A percentile compares a stretch with the other conserved stretches of the same genome.
phyloP scores from a whole-genome alignment of 345 rosid species.

The Kernera saxatilis region DNA sequence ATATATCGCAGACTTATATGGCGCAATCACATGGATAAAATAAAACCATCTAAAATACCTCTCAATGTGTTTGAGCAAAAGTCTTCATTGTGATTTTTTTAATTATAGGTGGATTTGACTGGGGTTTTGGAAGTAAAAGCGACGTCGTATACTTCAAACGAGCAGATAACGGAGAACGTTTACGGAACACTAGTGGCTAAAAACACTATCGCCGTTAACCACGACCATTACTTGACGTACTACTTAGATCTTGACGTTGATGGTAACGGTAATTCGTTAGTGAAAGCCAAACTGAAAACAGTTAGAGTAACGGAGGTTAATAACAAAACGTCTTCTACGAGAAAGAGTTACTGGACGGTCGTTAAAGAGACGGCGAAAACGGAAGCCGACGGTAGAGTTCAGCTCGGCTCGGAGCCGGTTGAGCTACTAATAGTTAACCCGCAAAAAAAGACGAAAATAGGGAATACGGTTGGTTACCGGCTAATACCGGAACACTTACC shows the following conservation, averaged over 20 bases:
- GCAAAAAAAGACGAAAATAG: slow-evolving; percentile 49
- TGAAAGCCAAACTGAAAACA: slow-evolving; percentile 48
- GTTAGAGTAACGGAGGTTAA: slow-evolving; percentile 21
- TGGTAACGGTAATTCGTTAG: slow-evolving; percentile 61
- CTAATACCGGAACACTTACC: slow-evolving; percentile 46
- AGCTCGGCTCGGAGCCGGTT: slow-evolving; percentile 46
- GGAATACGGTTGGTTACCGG: slow-evolving; percentile 64
- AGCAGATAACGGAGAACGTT: slow-evolving; percentile 38
- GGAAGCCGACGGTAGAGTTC: slow-evolving; percentile 56
- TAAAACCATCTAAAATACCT: too few species aligned
- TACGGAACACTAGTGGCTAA: slow-evolving; percentile 61
- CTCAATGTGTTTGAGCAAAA: too few species aligned
- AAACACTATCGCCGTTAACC: slow-evolving; percentile 64
- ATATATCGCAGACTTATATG: too few species aligned
- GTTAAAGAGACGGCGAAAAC: slow-evolving; percentile 56
- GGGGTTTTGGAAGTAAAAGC: slow-evolving; percentile 63
- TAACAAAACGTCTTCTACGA: slow-evolving; percentile 26
- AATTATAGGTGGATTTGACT: slow-evolving; percentile 50
- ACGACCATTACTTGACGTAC: slow-evolving; percentile 73
- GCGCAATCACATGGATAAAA: too few species aligned
- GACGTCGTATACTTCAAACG: slow-evolving; percentile 38
- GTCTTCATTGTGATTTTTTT: too few species aligned
- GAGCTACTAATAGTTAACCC: slow-evolving; percentile 63
- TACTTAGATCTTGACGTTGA: slow-evolving; percentile 79
- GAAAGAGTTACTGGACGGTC: slow-evolving; percentile 72